Conservation (phyloP, 306 rosid species). For the Castanea crenata region DNA sequence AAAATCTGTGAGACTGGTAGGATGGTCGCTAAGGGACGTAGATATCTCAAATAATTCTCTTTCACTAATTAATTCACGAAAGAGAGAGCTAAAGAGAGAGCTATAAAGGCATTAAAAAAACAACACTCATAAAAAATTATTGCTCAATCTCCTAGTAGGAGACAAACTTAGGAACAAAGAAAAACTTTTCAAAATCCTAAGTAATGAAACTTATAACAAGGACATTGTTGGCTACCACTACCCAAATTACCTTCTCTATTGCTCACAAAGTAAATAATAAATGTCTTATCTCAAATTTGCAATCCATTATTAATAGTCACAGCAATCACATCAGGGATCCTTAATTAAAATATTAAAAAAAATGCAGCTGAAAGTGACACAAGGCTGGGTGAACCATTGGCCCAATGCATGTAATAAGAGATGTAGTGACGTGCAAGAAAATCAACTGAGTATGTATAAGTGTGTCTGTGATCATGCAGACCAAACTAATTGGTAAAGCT, state of each 20-base stretch:
- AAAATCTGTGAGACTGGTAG: not conserved
- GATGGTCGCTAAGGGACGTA: not conserved
- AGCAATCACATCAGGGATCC: not conserved
- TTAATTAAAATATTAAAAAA: not conserved
- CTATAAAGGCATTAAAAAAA: not conserved
- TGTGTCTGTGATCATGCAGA: too few species aligned
- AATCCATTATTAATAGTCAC: not conserved
- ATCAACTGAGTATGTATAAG: too few species aligned
- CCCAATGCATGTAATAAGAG: too few species aligned
- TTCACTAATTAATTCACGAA: not conserved
- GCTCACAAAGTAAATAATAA: too few species aligned
- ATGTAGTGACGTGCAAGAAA: too few species aligned
- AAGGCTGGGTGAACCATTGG: not conserved
- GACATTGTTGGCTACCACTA: not conserved
- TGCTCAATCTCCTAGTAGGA: not conserved
- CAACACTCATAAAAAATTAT: not conserved
- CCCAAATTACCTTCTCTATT: not conserved
- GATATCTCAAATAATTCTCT: not conserved
- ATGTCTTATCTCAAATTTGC: too few species aligned
- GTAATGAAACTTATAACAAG: not conserved
- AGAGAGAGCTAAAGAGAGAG: not conserved
- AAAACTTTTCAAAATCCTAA: not conserved
- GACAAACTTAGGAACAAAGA: not conserved
- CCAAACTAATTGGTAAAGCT: not conserved
- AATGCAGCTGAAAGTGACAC: not conserved